A percentile compares a stretch with the other conserved stretches of the same genome.
phyloP scores from a whole-genome alignment of 768 basidiomycete species.

The Coprinopsis marcescibilis region DNA sequence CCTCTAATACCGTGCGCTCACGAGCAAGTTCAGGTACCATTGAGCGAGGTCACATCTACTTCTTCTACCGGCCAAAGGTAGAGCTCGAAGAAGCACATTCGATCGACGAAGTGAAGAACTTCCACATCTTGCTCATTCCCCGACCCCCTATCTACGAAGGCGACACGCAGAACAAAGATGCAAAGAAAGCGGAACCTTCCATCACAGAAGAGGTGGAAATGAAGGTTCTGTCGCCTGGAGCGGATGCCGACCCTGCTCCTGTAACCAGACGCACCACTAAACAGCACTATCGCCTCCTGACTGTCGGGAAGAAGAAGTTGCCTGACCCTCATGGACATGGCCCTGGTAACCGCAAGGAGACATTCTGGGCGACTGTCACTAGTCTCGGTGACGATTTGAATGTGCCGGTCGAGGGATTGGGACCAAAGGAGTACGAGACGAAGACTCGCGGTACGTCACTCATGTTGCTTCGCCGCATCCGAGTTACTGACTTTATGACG shows the following conservation, averaged over 20 bases:
- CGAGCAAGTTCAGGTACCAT: constrained; percentile 36
- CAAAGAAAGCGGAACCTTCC: constrained; percentile 17
- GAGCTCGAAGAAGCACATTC: constrained; percentile 46
- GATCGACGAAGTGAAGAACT: constrained; percentile 50
- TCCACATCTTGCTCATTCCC: constrained; percentile 58
- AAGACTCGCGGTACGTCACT: constrained; percentile 49
- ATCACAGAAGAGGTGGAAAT: constrained; percentile 29
- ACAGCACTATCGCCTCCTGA: constrained; percentile 45
- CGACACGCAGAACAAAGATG: constrained; percentile 3
- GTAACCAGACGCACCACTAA: constrained; percentile 26
- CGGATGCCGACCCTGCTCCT: constrained; percentile 44
- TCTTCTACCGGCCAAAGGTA: constrained; percentile 58
- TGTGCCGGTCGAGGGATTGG: constrained; percentile 41
- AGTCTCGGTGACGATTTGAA: constrained; percentile 47
- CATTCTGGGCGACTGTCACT: constrained; percentile 48
- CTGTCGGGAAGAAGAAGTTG: constrained; percentile 53
- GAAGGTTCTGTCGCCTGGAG: constrained; percentile 36
- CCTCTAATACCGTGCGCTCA: background rate
- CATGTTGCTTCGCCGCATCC: no score
- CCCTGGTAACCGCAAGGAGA: constrained; percentile 31
- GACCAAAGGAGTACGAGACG: constrained; percentile 50
- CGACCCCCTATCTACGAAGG: constrained; percentile 39
- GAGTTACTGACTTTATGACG: no score
- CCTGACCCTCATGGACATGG: constrained; percentile 37
- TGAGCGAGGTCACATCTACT: constrained; percentile 58